Base-by-base conservation (phyloP, 2,329 filamentous ascomycete genomes). In the Fusarium piperis region DNA sequence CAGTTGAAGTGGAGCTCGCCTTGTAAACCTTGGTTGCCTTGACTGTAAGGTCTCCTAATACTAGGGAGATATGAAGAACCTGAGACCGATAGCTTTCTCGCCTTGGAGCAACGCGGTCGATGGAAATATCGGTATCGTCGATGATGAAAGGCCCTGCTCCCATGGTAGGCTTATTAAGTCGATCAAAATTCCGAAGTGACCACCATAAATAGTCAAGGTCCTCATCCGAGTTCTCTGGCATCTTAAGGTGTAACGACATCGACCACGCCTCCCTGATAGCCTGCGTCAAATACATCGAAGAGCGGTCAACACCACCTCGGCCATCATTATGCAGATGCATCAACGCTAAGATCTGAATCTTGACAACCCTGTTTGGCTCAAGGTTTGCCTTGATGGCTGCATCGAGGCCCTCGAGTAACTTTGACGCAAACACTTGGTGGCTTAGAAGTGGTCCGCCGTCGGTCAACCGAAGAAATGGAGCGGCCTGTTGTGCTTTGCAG, bases 261-360 rank as follows among this genome's bases (percentile, higher is more conserved):
- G 74, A 72, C 76, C 76, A 78, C 1, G 73, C 74, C 11, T 75
- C 71, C n/a, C 67, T 67, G 7, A 78, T 75, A 10, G 76, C 76
- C 26, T 76, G 76, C 2, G 73, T 69, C 0, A 78, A 53, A 32
- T 73, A 67, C 23, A 53, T 65, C 10, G 73, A 74, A 2, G 75
- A 72, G 8, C 73, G 67, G 28, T 78, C 74, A 11, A 72, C 62
- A 4, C 76, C 76, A 6, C 59, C 57, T 8, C 59, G 41, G 0
- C 74, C 74, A 35, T 78, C 73, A 41, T 76, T 77, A 36, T 77
- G 69, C 4, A 78, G 59, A 11, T 76, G 74, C 73, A 78, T 73
- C 13, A 78, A 32, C 1, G 75, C 72, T 5, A 78, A 23, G 4
- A 77, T 65, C 55, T 76, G 75, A 11, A 77, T 65, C 53, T 74